phyloP scores from a whole-genome alignment of 2,329 filamentous ascomycete genomes.

The Diaporthe longicolla region DNA sequence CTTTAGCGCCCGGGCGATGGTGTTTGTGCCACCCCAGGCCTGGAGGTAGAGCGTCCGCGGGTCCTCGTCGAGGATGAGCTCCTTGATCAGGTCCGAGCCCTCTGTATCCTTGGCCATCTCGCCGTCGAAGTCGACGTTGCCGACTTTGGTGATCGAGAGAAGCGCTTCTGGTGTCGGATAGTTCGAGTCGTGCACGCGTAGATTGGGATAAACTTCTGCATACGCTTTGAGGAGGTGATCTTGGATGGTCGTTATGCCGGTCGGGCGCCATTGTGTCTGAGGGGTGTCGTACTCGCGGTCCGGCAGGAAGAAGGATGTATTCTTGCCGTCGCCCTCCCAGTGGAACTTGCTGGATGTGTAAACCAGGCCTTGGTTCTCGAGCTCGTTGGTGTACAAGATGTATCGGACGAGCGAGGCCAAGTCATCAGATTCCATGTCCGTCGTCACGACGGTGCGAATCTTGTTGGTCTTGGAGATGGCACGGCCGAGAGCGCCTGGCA shows the following conservation, averaged over 20 bases:
- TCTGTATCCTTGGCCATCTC: not conserved
- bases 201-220: not conserved
- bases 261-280: not conserved
- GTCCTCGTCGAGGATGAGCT: not conserved
- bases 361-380: constrained; percentile 45
- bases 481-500: constrained; percentile 1
- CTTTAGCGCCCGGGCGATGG: not conserved
- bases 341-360: constrained; percentile 45
- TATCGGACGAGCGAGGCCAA: constrained; percentile 30
- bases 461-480: constrained; percentile 10
- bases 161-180: not conserved
- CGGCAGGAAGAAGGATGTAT: constrained; percentile 37
- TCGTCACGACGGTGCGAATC: constrained; percentile 26
- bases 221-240: not conserved
- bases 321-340: constrained; percentile 45
- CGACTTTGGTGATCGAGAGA: not conserved
- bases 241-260: not conserved
- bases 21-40: not conserved
- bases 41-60: not conserved
- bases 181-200: not conserved
- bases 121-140: not conserved
- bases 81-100: not conserved
- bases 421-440: constrained; percentile 33
- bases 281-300: constrained; percentile 12
- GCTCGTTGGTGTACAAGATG: constrained; percentile 47